A percentile compares a stretch with the other conserved stretches of the same genome.
These are phyloP conservation scores for Plasmopara halstedii DNA, from an alignment of 352 stramenopile species.

Conservation along the genomic window DNA sequence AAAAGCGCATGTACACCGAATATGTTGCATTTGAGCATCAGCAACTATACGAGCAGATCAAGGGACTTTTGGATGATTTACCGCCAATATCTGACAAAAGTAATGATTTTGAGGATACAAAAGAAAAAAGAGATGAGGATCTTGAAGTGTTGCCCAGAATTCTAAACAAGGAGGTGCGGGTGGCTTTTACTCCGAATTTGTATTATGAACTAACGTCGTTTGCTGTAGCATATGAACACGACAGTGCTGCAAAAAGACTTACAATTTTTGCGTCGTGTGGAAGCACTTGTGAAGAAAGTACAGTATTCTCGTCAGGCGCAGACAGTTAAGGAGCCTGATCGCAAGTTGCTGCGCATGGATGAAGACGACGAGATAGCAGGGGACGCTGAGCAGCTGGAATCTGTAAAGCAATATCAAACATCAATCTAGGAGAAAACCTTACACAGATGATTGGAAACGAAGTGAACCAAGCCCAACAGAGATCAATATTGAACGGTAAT, in stretches of 20 bases:
- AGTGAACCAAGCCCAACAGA: no score
- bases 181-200: not conserved
- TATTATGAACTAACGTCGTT: slow-evolving; percentile 3
- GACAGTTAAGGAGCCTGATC: slow-evolving; percentile 14
- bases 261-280: slow-evolving; percentile 50
- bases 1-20: slow-evolving; percentile 43
- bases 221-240: slow-evolving; percentile 38
- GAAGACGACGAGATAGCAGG: slow-evolving; percentile 5
- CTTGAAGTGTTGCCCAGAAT: slow-evolving; percentile 41
- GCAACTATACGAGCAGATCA: slow-evolving; percentile 62
- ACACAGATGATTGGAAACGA: no score
- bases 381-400: slow-evolving; percentile 4
- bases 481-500: no score
- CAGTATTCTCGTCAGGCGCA: slow-evolving; percentile 22
- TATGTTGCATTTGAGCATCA: slow-evolving; percentile 59
- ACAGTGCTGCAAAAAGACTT: slow-evolving; percentile 40
- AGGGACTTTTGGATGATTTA: slow-evolving; percentile 45
- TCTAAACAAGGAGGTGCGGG: slow-evolving; percentile 38
- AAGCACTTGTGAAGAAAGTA: slow-evolving; percentile 44
- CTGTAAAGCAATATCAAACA: no score
- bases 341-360: slow-evolving; percentile 20
- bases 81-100: slow-evolving; percentile 6
- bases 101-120: slow-evolving; percentile 1
- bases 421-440: no score
- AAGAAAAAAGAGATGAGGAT: slow-evolving; percentile 22